Conservation (phyloP, 345 rosid species). For the Pistacia integerrima region DNA sequence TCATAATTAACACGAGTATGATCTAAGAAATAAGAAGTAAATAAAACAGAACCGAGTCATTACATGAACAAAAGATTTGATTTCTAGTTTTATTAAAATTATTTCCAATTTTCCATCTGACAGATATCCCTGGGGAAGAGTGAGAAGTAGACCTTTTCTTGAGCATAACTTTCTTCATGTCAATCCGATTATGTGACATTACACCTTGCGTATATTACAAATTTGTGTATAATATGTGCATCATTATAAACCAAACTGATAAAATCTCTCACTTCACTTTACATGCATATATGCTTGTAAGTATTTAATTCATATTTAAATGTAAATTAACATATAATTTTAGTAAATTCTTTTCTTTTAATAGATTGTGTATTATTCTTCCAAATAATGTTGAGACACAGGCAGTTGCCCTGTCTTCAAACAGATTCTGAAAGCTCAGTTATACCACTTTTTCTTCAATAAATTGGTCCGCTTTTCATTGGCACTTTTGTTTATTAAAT, state of each 20-base stretch:
- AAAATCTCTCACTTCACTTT: background rate
- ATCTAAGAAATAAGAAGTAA: background rate
- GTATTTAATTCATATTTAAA: slow-evolving; percentile 2
- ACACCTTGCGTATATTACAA: slow-evolving; percentile 9
- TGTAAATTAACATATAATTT: slow-evolving; percentile 21
- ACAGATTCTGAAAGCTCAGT: background rate
- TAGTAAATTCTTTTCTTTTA: background rate
- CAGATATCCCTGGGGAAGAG: slow-evolving; percentile 46
- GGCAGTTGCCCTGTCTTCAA: background rate
- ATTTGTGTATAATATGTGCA: slow-evolving; percentile 13
- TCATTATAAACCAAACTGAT: background rate
- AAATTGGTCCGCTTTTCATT: too few species aligned
- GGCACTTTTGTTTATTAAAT: too few species aligned
- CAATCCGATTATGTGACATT: slow-evolving; percentile 2
- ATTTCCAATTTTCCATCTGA: background rate
- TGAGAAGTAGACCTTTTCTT: slow-evolving; percentile 9
- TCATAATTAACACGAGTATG: background rate
- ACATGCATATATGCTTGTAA: slow-evolving; percentile 12
- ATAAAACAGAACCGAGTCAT: background rate
- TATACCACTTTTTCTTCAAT: background rate
- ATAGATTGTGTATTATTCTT: background rate
- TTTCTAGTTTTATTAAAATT: background rate
- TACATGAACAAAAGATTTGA: background rate
- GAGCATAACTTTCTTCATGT: background rate
- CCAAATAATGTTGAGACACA: background rate